A percentile compares a stretch with the other conserved stretches of the same genome.
These are phyloP conservation scores for Achaetomium macrosporum DNA, from an alignment of 2,329 filamentous ascomycete species.

Conservation along the genomic window DNA sequence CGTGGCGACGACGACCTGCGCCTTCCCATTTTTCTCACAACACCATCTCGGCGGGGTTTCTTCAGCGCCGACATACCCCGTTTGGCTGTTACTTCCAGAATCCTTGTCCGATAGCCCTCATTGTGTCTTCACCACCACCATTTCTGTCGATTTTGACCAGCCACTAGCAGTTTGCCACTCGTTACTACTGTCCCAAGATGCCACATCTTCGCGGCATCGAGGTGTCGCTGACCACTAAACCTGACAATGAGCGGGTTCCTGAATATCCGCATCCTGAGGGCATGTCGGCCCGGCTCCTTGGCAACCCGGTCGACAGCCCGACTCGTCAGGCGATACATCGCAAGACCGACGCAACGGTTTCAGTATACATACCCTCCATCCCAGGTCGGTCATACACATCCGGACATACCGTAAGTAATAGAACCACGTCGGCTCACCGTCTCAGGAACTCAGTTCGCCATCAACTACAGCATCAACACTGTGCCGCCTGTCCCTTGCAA, in stretches of 20 bases:
- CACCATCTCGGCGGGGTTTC: not conserved
- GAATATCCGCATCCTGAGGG: conserved; percentile 52
- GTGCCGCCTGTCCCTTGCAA: conserved; percentile 29
- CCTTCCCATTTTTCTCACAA: not conserved
- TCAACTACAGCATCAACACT: conserved; percentile 42
- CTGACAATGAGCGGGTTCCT: conserved; percentile 35
- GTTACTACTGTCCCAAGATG: conserved; percentile 31
- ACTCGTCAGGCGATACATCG: conserved; percentile 2
- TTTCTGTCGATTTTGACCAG: not conserved
- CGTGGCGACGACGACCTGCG: not conserved
- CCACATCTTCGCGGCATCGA: conserved; percentile 45
- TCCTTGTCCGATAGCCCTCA: not conserved
- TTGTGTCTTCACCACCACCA: not conserved
- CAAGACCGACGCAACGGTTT: conserved; percentile 38
- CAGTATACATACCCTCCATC: conserved; percentile 52
- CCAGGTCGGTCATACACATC: conserved; percentile 38
- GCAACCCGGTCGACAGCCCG: not conserved
- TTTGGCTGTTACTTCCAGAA: not conserved
- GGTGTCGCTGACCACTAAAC: conserved; percentile 37
- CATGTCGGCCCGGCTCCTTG: conserved; percentile 32
- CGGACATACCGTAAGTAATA: not conserved
- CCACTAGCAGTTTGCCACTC: not conserved
- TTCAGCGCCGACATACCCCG: not conserved
- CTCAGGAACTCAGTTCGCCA: conserved; percentile 46
- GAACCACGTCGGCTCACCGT: not conserved